Evolutionary conservation across 2,329 filamentous ascomycete genomes (phyloP).

Genomic region (Alternaria brassicicola): DNA sequence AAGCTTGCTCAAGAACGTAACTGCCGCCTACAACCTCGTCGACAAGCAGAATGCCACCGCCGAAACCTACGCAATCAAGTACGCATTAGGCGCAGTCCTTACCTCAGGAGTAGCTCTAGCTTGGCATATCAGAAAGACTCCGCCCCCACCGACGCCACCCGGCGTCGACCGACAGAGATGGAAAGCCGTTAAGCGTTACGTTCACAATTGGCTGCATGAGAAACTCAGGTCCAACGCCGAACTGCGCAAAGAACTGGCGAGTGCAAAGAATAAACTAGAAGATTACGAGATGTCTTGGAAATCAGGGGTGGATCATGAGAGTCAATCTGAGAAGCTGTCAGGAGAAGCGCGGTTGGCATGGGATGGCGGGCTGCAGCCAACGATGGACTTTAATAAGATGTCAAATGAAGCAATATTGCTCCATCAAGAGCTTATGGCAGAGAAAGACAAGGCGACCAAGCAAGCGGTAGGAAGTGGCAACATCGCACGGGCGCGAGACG

Average conservation of each 20-base stretch:
- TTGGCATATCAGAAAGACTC: background rate
- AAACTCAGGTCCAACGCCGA: background rate
- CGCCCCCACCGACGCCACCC: background rate
- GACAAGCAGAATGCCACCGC: background rate
- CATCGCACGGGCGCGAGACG: background rate
- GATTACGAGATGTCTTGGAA: background rate
- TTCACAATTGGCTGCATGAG: background rate
- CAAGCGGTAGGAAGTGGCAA: background rate
- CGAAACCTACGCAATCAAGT: background rate
- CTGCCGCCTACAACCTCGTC: background rate
- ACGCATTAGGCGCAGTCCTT: background rate
- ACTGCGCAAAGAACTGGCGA: background rate
- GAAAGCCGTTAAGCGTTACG: background rate
- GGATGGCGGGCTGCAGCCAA: background rate
- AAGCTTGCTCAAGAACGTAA: background rate
- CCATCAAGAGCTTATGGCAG: background rate
- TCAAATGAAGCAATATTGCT: background rate
- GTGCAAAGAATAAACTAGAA: background rate
- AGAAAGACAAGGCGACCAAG: too few relatives aligned
- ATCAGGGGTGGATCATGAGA: background rate
- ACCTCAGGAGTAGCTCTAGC: background rate
- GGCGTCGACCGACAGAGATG: background rate
- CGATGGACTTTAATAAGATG: background rate
- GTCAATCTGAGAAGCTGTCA: background rate
- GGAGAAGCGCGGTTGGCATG: background rate